These are phyloP conservation scores for Aspergillus sp. DNA, from an alignment of 2,329 filamentous ascomycete genomes.

Conservation along the genomic window DNA sequence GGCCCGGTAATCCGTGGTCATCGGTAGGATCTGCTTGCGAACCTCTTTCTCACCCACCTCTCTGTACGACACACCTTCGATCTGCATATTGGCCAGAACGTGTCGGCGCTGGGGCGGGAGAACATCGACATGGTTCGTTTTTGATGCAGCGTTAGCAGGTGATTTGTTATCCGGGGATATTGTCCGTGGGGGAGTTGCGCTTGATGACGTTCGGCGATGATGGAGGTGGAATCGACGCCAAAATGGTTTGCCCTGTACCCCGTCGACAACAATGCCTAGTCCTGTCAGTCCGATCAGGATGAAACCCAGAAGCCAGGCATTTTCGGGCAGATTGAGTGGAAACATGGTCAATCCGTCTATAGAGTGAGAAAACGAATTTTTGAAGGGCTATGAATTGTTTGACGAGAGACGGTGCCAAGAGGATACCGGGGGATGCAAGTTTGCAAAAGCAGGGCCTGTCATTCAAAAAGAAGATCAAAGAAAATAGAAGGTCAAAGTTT, in stretches of 20 bases:
- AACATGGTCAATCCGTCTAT: constrained; percentile 18
- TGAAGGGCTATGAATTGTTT: neutral
- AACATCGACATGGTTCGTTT: constrained; percentile 44
- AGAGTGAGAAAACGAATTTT: neutral
- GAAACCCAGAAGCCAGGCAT: constrained; percentile 25
- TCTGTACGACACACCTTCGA: constrained; percentile 17
- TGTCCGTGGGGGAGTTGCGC: constrained; percentile 54
- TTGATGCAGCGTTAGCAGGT: constrained; percentile 25
- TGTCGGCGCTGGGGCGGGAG: constrained; percentile 56
- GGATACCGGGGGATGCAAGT: neutral
- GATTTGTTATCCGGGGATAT: constrained; percentile 51
- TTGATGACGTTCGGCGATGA: constrained; percentile 45
- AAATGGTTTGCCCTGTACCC: constrained; percentile 39
- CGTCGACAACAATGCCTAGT: constrained; percentile 28
- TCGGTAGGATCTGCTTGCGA: constrained; percentile 38
- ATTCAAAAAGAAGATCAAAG: neutral
- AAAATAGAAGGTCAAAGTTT: neutral
- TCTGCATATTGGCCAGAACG: constrained; percentile 37
- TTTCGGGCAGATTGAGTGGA: constrained; percentile 11
- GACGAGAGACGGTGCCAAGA: neutral
- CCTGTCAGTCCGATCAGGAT: constrained; percentile 21
- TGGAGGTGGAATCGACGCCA: constrained; percentile 40
- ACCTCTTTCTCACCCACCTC: constrained; percentile 35
- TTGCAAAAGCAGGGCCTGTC: neutral
- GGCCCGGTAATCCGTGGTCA: constrained; percentile 40